These are phyloP conservation scores for Fragosphaeria purpurea DNA, from an alignment of 2,329 filamentous ascomycete genomes.

Conservation along the genomic window DNA sequence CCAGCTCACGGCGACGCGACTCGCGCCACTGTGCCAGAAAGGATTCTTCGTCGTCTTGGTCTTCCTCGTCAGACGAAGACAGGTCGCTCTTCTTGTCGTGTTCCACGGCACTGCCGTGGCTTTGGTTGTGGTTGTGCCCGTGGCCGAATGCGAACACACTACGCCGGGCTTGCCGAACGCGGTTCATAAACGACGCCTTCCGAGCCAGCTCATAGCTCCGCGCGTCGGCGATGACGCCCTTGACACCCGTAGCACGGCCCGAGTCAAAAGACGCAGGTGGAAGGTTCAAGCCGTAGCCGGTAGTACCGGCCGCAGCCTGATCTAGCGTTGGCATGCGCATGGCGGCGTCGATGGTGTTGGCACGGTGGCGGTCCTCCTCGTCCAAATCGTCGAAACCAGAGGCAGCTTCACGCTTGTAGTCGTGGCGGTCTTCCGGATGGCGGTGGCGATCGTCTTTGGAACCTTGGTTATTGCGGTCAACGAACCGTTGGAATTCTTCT, in stretches of 20 bases:
- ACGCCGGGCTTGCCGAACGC: conserved; percentile 40
- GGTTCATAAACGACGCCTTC: conserved; percentile 43
- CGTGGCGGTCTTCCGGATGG: conserved; percentile 52
- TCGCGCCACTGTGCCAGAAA: conserved; percentile 84
- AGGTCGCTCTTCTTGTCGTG: conserved; percentile 28
- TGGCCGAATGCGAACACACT: conserved; percentile 43
- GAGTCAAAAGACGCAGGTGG: conserved; percentile 54
- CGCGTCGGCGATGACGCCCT: conserved; percentile 79
- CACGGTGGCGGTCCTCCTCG: conserved; percentile 43
- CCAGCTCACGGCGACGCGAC: conserved; percentile 66
- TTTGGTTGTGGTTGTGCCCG: conserved; percentile 7
- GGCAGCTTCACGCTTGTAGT: conserved; percentile 19
- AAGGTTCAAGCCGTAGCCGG: conserved; percentile 44
- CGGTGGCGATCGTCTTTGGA: conserved; percentile 24
- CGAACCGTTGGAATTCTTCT: conserved; percentile 56
- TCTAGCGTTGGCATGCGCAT: conserved; percentile 55
- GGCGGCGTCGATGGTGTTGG: conserved; percentile 48
- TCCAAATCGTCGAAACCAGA: conserved; percentile 39
- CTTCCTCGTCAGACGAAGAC: conserved; percentile 30
- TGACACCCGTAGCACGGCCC: conserved; percentile 68
- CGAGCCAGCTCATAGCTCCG: conserved; percentile 63
- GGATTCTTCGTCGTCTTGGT: conserved; percentile 59
- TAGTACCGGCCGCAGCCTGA: conserved; percentile 29
- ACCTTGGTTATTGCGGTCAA: conserved; percentile 44
- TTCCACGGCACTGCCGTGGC: conserved; percentile 20